phyloP scores from a whole-genome alignment of 2,329 filamentous ascomycete genomes.

The Anisogramma anomala region DNA sequence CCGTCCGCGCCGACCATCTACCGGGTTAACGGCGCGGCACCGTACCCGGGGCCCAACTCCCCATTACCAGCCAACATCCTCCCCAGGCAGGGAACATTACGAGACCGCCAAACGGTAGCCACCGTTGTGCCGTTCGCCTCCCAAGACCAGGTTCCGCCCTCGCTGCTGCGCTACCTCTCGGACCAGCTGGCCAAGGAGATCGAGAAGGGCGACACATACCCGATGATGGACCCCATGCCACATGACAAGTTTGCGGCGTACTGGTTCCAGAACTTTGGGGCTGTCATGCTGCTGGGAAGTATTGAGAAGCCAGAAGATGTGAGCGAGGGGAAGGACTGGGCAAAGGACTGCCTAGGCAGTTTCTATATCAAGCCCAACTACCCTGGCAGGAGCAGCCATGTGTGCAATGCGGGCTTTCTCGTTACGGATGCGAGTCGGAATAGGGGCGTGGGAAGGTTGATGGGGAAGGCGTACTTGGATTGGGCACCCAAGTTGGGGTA shows the following conservation, averaged over 20 bases:
- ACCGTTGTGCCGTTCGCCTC: constrained; percentile 75
- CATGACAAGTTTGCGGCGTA: constrained; percentile 67
- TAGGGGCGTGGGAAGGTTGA: constrained; percentile 61
- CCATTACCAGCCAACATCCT: constrained; percentile 57
- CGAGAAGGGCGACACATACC: constrained; percentile 83
- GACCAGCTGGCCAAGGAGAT: constrained; percentile 85
- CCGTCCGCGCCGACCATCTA: constrained; percentile 59
- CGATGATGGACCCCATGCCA: constrained; percentile 67
- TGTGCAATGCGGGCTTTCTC: constrained; percentile 76
- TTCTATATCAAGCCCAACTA: constrained; percentile 96
- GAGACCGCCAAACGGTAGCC: constrained; percentile 72
- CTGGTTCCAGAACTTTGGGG: constrained; percentile 86
- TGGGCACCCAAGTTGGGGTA: constrained; percentile 75
- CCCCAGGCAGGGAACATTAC: constrained; percentile 67
- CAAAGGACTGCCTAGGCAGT: constrained; percentile 70
- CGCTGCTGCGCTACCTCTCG: constrained; percentile 64
- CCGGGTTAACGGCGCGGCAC: constrained; percentile 53
- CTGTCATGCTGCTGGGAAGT: constrained; percentile 74
- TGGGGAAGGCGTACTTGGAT: constrained; percentile 67
- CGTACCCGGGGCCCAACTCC: constrained; percentile 53
- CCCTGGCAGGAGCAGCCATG: constrained; percentile 77
- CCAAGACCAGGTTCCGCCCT: constrained; percentile 62
- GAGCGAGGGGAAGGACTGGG: constrained; percentile 58
- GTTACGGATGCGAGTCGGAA: constrained; percentile 63
- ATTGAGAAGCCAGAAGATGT: constrained; percentile 52